Base-by-base conservation (phyloP, 148 eudicot species). In the Rhododendron simsii region DNA sequence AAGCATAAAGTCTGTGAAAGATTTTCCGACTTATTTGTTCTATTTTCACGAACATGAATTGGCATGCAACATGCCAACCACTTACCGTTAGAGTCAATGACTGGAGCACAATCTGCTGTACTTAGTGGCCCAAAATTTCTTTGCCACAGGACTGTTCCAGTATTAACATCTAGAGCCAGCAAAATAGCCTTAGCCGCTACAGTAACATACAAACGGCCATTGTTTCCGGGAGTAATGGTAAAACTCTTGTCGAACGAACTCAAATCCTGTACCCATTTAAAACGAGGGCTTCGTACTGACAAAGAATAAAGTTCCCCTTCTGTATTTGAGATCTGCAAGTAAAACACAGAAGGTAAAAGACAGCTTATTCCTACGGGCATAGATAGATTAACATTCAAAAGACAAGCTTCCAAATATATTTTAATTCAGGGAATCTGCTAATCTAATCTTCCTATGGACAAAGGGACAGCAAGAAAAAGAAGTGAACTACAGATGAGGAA, bases 231-330 rank as follows among this genome's bases (percentile, higher is more conserved):
- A 61, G 92, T 91, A 21, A 88, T 84, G 12, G 84, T 91, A 44
- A 93, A 91, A 75, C 23, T 85, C 76, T 86, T 90, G 85, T 87
- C 98, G 65, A 89, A 91, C 28, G 89, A 89, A 87, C 96, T 93
- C 16, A 96, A 88, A 92, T 94, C 96, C 86, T 90, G 96, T 28
- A 96, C 89, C 98, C 99, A 96, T 78, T 92, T 94, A 80, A 91
- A 93, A 87, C 85, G 89, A 87, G 95, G 94, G 81, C 88, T 87
- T 1, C 91, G 92, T 81, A 88, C 84, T 47, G 95, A 91, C 85
- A 95, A 87, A 1, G 98, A 90, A 84, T 94, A 96, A 12, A 96
- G 86, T 86, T 96, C 97, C 71, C 99, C 99, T 87, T 95, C 88
- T 57, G 91, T 94, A 86, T 94, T 97, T 15, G 93, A 90, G 12